phyloP scores from a whole-genome alignment of 495 filamentous ascomycete genomes.

The Cairneyella variabilis region DNA sequence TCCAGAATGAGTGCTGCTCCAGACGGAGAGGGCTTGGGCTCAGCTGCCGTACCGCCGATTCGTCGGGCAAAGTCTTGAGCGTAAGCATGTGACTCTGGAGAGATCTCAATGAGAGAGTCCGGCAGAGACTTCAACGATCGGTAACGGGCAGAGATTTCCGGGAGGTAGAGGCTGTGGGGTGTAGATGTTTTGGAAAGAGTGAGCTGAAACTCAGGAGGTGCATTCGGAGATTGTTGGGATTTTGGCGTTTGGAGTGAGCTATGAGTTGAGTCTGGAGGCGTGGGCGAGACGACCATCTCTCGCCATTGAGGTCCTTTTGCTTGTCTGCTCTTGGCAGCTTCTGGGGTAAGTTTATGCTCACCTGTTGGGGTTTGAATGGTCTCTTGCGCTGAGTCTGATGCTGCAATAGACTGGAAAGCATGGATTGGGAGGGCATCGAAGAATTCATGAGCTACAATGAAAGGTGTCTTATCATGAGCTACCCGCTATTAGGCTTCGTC shows the following conservation, averaged over 20 bases:
- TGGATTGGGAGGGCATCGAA: conserved; percentile 99
- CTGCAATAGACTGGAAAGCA: conserved; percentile 74
- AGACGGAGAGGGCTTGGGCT: conserved; percentile 57
- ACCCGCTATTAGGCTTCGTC: not conserved
- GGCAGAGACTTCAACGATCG: conserved; percentile 60
- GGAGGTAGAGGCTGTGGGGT: conserved; percentile 78
- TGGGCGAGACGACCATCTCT: conserved; percentile 79
- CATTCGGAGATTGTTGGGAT: conserved; percentile 46
- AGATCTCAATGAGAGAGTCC: conserved; percentile 76
- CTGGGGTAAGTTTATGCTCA: conserved; percentile 19
- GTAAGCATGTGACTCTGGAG: conserved; percentile 77
- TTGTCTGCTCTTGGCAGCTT: conserved; percentile 12
- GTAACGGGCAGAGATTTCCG: conserved; percentile 79
- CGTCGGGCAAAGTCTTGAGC: conserved; percentile 73
- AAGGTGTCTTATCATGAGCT: conserved; percentile 60
- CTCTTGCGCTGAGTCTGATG: conserved; percentile 39
- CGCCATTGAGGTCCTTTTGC: conserved; percentile 66
- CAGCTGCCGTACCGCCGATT: conserved; percentile 64
- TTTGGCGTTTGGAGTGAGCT: conserved; percentile 41
- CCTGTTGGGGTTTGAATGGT: conserved; percentile 34
- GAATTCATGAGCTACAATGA: conserved; percentile 96
- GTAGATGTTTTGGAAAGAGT: conserved; percentile 69
- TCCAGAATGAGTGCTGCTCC: conserved; percentile 91
- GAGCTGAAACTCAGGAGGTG: conserved; percentile 76
- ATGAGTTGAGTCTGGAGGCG: conserved; percentile 45